Percentiles rank a stretch among this genome's conserved stretches.
These are phyloP conservation scores for Neurospora crassa DNA, from an alignment of 2,329 filamentous ascomycete genomes.

Conservation along the genomic window DNA sequence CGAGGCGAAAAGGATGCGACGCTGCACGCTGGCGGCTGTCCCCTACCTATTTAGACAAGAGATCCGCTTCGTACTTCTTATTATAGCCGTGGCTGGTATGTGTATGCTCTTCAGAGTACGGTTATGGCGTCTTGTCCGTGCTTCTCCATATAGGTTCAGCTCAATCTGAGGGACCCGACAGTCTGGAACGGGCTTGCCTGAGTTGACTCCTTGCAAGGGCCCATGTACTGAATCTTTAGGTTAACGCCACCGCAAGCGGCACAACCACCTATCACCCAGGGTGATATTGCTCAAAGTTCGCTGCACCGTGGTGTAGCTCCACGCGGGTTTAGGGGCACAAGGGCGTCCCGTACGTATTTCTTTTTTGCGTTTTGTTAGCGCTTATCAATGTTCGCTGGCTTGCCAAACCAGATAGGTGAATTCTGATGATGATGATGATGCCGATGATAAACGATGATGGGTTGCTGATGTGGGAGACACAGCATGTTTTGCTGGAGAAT, in stretches of 20 bases:
- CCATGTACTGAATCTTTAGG: neutral
- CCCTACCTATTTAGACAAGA: neutral
- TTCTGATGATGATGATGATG: neutral
- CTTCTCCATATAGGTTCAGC: neutral
- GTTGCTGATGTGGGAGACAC: neutral
- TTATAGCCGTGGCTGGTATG: neutral
- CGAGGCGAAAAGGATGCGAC: neutral
- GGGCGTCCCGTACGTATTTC: neutral
- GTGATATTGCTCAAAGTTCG: neutral
- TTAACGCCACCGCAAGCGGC: neutral
- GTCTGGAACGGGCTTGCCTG: constrained; percentile 13
- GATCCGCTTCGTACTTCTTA: neutral
- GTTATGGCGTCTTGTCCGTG: neutral
- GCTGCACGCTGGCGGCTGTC: neutral
- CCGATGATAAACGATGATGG: neutral
- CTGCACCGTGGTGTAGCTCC: neutral
- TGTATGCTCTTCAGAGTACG: neutral
- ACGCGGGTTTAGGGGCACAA: neutral
- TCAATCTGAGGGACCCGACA: constrained; percentile 13
- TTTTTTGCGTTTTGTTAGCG: neutral
- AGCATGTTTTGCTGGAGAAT: neutral
- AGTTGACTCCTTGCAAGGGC: neutral
- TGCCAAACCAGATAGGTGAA: neutral
- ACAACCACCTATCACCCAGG: neutral
- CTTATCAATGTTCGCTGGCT: neutral